Evolutionary conservation across 805 yeast species (phyloP), one percentile per base, ranked within the genome.

Genomic region (Candida koratica): DNA sequence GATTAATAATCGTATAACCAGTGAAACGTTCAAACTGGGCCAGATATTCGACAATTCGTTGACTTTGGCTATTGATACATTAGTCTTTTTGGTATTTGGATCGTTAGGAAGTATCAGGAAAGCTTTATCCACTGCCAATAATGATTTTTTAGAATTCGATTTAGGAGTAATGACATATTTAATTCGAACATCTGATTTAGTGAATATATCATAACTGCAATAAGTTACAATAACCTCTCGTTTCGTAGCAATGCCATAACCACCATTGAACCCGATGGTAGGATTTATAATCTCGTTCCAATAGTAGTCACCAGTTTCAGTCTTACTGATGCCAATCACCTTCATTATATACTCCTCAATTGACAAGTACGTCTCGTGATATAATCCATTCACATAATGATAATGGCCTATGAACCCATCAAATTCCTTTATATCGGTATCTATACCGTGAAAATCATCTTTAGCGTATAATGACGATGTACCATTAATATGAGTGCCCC

Each of bases 141-240:
- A 38, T 2, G 45, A 34, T 26, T 37, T 45, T 28, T 40, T 45
- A 6, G 46, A 32, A n/a, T 41, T 17, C 2, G 46, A 45, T 15
- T 33, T 37, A 1, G 60, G 53, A 13, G 48, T 47, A 5, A 73
- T 51, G 13, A 72, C 61, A 41, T 53, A 75, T 71, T 50, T 78
- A 55, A 47, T 87, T 77, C 96, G 68, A 25, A 89, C 61, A 55
- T 90, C 98, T 4, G 81, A 72, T 37, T 71, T 72, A 25, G 78
- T 64, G 50, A 93, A 85, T 13, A 81, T 70, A 56, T 93, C 89
- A 62, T 79, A 86, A 11, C 79, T 59, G 55, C 87, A 81, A 45
- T 69, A 78, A 0, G 86, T 79, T 15, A 73, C 73, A 30, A 72
- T 40, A 24, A 51, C 45, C 17, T 56, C 61, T 24, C 42, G 42